Evolutionary conservation across 768 basidiomycete genomes (phyloP), one percentile per base, ranked within the genome.

Genomic region (Hericium erinaceus): DNA sequence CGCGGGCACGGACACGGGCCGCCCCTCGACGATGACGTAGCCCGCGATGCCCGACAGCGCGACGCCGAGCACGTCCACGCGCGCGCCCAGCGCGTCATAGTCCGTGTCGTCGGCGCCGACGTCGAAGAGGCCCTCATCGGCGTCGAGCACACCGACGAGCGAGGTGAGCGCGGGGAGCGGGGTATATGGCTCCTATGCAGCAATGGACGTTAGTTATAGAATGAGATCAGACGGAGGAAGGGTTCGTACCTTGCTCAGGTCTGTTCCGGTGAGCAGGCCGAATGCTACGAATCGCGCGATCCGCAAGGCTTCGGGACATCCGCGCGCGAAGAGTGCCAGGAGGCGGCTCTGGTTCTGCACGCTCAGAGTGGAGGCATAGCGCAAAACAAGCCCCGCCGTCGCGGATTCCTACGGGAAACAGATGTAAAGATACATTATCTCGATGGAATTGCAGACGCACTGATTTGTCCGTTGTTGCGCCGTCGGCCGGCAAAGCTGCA

Each of bases 221-320:
- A 24, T 3, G 46, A 58, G 28, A 33, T 22, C 2, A 22, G 2
- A 22, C 22, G 22, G 22, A 8, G 8, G 26, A 60, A 44, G 13
- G 20, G 11, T 4, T 52, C 60, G 18, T 50, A 63, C 62, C 9
- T 24, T 44, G n/a, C 28, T 41, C 28, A 55, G 18, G 12, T n/a
- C 13, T 13, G 67, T 65, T 28, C 72, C 65, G 1, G 68, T 69
- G 24, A 87, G 69, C 39, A 83, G 65, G 3, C 72, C 68, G 58
- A 82, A 74, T 1, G 86, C 83, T 33, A 87, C 67, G 67, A 75
- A 78, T 52, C 80, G 77, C 16, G 83, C 81, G 49, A 90, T 79
- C 13, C 80, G 78, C 52, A 73, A 72, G 39, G 79, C 73, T 20
- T 74, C 75, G 11, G 74, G 74, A 28, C 79, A 75, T 12, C 81